Evolutionary conservation across 176 grass and related monocot genomes (phyloP), one percentile per base, ranked within the genome.

Genomic region (Lolium rigidum): DNA sequence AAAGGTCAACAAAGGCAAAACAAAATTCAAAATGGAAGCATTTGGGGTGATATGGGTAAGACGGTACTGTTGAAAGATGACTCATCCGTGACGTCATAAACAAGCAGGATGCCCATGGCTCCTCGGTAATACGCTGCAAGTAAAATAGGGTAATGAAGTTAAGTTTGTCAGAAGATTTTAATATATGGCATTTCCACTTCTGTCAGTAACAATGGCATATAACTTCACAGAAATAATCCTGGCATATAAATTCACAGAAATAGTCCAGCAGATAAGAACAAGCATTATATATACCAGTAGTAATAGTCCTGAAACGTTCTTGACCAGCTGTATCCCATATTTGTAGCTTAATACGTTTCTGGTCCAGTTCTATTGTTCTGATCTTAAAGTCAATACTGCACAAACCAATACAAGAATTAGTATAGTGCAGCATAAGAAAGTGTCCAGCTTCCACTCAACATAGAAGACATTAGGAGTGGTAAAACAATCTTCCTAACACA

Each of bases 51-150:
- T 83, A 48, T 62, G 20, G 24, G 54, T 72, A 70, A 84, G 84
- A n/a, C n/a, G 31, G 56, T 93, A 98, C 93, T 98, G 89, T 98
- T 98, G 83, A 98, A 98, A 85, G 95, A 98, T 10, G 95, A 98
- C 81, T 98, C 95, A 9, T 98, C 95, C 6, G 95, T 98, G 74
- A 98, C 93, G 39, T 98, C 95, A 85, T 98, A 98, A 37, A 98
- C 95, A 87, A 98, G 91, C 71, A 98, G 90, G 84, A 98, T 98
- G 50, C 95, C 95, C 95, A 98, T 95, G 77, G 93, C 95, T 86
- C 95, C 95, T 74, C 95, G 87, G 77, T 98, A 98, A 85, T 98
- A 98, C 4, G 95, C 95, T 98, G 93, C 41, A 82, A 81, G 70
- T 18, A 60, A 86, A 86, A 93, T 62, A 54, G 75, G 52, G 66